Base-by-base conservation (phyloP, 2,329 filamentous ascomycete species). In the Ophiostoma australiae region DNA sequence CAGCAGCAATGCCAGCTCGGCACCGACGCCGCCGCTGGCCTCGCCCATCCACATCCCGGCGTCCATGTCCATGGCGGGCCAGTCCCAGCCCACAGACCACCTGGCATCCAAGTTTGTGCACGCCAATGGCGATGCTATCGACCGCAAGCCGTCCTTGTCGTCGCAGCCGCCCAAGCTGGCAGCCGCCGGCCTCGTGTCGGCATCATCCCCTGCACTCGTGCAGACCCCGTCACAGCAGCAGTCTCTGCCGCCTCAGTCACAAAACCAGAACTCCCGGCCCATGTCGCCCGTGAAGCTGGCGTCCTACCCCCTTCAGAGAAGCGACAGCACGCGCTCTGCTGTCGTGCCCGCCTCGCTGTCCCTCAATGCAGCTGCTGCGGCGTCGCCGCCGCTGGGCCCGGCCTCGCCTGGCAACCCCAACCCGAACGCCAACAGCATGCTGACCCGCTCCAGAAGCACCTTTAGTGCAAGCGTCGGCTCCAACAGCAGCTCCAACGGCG, bases 91-190 rank as follows among this genome's bases (percentile, higher is more conserved):
- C 6, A 55, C 72, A 0, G 39, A 69, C 31, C 78, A 79, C 44
- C 73, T 78, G n/a, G 76, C 83, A 7, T 83, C 83, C 79, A 92
- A 91, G 77, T 93, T 94, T 81, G 88, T 93, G 78, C 91, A 93
- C 78, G 91, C 90, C 72, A 91, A 92, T 78, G 89, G 89, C 39
- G 81, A 81, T 23, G 72, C 72, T 11, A 27, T 72, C 13, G 72
- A 74, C 65, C 67, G 71, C 17, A 85, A 86, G 1, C 69, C 58
- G 3, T 70, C 71, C 17, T 33, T 65, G 61, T 23, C 58, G 58
- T 7, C 61, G 17, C 61, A 37, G 61, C 61, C 35, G 58, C 58
- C 58, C 27, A 63, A 63, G 58, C 58, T 63, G 13, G 58, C 58
- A 13, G 58, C 58, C 1, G 27, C 58, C 27, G 58, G 58, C 20